These are phyloP conservation scores for Alternaria brassicicola DNA, from an alignment of 2,329 filamentous ascomycete species.

Conservation along the genomic window DNA sequence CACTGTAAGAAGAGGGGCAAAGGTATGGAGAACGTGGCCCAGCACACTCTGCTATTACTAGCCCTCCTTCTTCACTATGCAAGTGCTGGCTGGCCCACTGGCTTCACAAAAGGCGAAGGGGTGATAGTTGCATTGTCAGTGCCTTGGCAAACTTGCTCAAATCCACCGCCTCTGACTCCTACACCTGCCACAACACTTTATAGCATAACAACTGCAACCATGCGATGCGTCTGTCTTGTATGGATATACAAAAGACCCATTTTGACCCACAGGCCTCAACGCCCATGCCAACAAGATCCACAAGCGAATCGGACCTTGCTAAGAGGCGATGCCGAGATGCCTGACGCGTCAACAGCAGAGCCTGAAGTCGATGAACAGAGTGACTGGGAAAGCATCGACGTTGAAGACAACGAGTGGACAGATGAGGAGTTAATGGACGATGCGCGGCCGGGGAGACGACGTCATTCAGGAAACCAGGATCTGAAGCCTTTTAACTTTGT, in stretches of 20 bases:
- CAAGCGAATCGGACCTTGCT: background rate
- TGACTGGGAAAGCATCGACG: background rate
- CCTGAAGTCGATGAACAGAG: background rate
- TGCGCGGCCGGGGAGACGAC: background rate
- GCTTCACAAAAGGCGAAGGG: background rate
- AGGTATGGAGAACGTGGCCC: too few relatives aligned
- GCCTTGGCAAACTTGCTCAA: background rate
- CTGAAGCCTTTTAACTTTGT: too few relatives aligned
- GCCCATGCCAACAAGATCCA: too few relatives aligned
- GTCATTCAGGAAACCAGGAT: background rate
- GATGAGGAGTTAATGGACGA: slow-evolving; percentile 2
- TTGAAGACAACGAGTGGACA: background rate
- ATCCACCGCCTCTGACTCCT: background rate
- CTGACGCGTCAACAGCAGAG: background rate
- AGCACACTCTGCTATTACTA: background rate
- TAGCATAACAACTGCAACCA: background rate
- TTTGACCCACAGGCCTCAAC: background rate
- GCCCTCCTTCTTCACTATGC: background rate
- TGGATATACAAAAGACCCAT: too few relatives aligned
- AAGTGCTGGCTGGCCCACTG: background rate
- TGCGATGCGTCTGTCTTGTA: background rate
- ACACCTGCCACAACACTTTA: background rate
- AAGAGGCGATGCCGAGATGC: background rate
- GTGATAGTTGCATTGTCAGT: background rate
- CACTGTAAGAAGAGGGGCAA: too few relatives aligned